Evolutionary conservation across 176 grass and related monocot species (phyloP), one percentile per base, ranked within the genome.

Genomic region (Oryza meyeriana): DNA sequence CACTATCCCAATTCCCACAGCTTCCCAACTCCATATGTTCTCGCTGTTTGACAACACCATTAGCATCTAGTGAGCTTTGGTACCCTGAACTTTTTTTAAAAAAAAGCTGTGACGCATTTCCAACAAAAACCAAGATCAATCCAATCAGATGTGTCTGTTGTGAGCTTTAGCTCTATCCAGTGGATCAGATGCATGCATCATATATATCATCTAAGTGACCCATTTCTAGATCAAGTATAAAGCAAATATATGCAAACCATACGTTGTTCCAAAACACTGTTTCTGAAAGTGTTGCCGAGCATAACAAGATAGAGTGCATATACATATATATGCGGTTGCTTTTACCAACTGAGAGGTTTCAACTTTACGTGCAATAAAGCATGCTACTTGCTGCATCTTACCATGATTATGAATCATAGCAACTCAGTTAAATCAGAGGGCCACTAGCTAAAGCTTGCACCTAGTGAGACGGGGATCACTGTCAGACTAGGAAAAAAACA

Each of bases 401-500:
- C 75, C 59, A 13, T 64, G 61, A 26, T 62, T 61, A 62, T 6
- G 55, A 64, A 71, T 71, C 39, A 44, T 45, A 18, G 40, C 3
- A 29, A 4, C 32, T 8, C 69, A 28, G 69, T n/a, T 28, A 8
- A 26, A 28, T 71, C 69, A 17, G n/a, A 17, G 9, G 38, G 68
- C 24, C 36, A 40, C 36, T 4, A 41, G n/a, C 4, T 55, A 55
- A 6, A 59, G 18, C 50, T 55, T 55, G 50, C 55, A 59, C 55
- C 55, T 20, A 24, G 55, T 27, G 36, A 36, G 62, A 27, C 34
- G 29, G 29, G 1, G 2, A 52, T 74, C 47, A 18, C 36, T 68
- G 48, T 88, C 75, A 59, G 66, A 12, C 22, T 70, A 73, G 35
- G 47, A 81, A 59, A 31, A 66, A 59, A 42, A 24, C 10, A 58